These are phyloP conservation scores for Petunia hybrid DNA, from an alignment of 305 asterid genomes.

Conservation along the genomic window DNA sequence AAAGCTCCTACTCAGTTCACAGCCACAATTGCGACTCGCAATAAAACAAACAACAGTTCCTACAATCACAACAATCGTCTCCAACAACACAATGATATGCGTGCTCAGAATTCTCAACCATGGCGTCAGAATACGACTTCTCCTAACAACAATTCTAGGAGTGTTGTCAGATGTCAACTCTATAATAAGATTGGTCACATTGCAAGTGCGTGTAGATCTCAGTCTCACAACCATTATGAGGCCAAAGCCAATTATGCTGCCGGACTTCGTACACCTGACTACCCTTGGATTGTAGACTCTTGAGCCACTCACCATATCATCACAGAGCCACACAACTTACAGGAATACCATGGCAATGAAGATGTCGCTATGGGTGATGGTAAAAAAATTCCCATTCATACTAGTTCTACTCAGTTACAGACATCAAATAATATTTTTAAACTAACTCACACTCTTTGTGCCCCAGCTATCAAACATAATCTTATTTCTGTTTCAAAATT, in stretches of 20 bases:
- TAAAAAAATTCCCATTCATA: not conserved
- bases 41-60: not conserved
- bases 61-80: too few species aligned
- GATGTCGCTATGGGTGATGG: not conserved
- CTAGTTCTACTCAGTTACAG: not conserved
- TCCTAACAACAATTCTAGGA: not conserved
- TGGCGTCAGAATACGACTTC: not conserved
- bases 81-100: too few species aligned
- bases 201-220: not conserved
- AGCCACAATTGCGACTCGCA: not conserved
- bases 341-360: not conserved
- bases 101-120: not conserved
- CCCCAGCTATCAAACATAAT: too few species aligned
- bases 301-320: constrained; percentile 19
- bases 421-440: too few species aligned
- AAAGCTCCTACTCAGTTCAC: not conserved
- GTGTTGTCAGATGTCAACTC: not conserved
- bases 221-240: not conserved
- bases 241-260: not conserved
- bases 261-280: too few species aligned
- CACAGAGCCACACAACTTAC: not conserved
- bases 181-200: not conserved
- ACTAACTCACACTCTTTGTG: not conserved
- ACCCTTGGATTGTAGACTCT: not conserved
- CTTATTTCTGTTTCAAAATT: not conserved